Percentiles rank a stretch among this genome's conserved stretches.
Evolutionary conservation across 192 early-diverging fungal species (phyloP).

Genomic region (Coemansia sp.): DNA sequence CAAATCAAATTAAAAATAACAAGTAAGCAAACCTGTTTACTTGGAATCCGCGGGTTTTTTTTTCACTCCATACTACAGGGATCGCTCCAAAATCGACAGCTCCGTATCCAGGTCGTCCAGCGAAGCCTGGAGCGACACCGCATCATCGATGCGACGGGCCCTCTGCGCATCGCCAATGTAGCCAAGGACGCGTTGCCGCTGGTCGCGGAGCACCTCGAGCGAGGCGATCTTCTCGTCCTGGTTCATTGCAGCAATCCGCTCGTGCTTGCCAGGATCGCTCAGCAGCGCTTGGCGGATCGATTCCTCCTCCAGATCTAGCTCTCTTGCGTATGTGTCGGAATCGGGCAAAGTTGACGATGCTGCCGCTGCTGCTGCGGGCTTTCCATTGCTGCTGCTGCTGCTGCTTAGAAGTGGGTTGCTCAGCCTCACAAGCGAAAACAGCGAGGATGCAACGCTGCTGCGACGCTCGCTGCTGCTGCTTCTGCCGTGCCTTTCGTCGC

Average conservation of each 20-base stretch:
- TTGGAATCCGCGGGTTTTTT: neutral
- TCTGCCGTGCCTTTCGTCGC: neutral
- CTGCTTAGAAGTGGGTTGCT: neutral
- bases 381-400: neutral
- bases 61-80: neutral
- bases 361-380: neutral
- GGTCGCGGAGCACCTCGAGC: conserved; percentile 68
- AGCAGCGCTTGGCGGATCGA: conserved; percentile 15
- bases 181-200: conserved; percentile 61
- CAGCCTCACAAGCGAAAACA: conserved; percentile 23
- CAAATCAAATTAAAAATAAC: neutral
- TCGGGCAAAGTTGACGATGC: neutral
- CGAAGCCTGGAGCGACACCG: conserved; percentile 61
- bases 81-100: conserved; percentile 55
- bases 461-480: conserved; percentile 9
- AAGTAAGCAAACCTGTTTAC: neutral
- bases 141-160: conserved; percentile 74
- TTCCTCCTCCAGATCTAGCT: conserved; percentile 10
- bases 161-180: conserved; percentile 66
- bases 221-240: conserved; percentile 36
- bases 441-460: conserved; percentile 24
- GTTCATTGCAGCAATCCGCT: conserved; percentile 17
- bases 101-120: conserved; percentile 66
- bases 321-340: neutral
- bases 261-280: conserved; percentile 19